Evolutionary conservation across 2,329 filamentous ascomycete genomes (phyloP).

Genomic region (Diaporthe ilicicola): DNA sequence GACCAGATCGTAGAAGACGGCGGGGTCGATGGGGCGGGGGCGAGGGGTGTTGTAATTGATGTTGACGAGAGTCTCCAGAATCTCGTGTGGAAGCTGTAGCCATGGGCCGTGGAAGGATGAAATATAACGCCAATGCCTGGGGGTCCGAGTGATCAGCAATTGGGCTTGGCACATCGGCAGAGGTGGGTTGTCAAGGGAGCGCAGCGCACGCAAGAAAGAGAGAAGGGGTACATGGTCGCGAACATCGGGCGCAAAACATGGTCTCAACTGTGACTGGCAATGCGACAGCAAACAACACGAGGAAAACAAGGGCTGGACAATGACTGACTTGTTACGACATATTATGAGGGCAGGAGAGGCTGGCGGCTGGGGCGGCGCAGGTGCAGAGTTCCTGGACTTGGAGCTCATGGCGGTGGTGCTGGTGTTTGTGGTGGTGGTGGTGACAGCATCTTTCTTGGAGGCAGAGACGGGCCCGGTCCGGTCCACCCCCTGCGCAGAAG

Average conservation of each 20-base stretch:
- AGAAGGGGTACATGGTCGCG: neutral
- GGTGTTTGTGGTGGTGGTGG: neutral
- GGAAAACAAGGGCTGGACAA: neutral
- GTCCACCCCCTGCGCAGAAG: neutral
- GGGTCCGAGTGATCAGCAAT: conserved; percentile 14
- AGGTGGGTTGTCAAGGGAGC: neutral
- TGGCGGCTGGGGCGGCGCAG: conserved; percentile 40
- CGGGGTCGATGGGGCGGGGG: conserved; percentile 80
- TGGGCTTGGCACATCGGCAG: neutral
- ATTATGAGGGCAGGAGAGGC: conserved; percentile 64
- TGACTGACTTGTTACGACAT: conserved; percentile 74
- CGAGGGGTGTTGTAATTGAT: conserved; percentile 81
- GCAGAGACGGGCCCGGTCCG: neutral
- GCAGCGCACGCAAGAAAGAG: conserved; percentile 24
- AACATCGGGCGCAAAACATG: neutral
- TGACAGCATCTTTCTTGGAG: conserved; percentile 4
- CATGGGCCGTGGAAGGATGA: conserved; percentile 85
- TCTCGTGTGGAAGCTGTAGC: conserved; percentile 81
- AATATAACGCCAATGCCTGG: conserved; percentile 85
- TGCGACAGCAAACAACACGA: neutral
- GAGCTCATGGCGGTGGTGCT: conserved; percentile 7
- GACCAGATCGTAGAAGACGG: conserved; percentile 83
- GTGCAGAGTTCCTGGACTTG: conserved; percentile 35
- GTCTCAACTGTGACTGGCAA: neutral
- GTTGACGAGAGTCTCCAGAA: conserved; percentile 81